phyloP scores from a whole-genome alignment of 2,329 filamentous ascomycete species.

The Penicillium sp. region DNA sequence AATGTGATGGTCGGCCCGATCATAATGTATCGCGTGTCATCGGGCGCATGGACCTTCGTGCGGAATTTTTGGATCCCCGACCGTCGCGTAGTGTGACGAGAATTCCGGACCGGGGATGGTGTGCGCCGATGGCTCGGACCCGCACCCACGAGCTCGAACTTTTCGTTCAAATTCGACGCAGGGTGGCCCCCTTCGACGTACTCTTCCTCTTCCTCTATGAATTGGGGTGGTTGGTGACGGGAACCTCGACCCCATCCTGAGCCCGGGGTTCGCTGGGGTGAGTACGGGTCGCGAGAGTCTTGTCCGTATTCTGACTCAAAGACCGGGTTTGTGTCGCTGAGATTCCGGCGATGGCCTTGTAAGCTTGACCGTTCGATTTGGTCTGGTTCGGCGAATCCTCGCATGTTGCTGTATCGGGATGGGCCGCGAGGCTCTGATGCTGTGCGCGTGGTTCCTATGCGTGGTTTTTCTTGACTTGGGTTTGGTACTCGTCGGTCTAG shows the following conservation, averaged over 20 bases:
- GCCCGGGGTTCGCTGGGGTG: conserved; percentile 52
- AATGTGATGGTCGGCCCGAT: conserved; percentile 73
- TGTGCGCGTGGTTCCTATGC: conserved; percentile 51
- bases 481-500: conserved; percentile 34
- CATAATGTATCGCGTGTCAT: conserved; percentile 92
- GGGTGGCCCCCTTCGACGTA: conserved; percentile 70
- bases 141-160: conserved; percentile 73
- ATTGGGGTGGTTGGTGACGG: conserved; percentile 54
- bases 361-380: conserved; percentile 35
- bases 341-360: conserved; percentile 30
- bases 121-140: conserved; percentile 26
- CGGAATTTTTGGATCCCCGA: conserved; percentile 76
- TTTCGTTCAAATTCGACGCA: conserved; percentile 69
- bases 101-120: conserved; percentile 31
- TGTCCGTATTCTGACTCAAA: conserved; percentile 34
- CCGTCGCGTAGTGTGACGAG: conserved; percentile 38
- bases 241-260: conserved; percentile 38
- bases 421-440: conserved; percentile 55
- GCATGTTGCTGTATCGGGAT: conserved; percentile 31
- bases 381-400: conserved; percentile 29
- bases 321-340: conserved; percentile 31
- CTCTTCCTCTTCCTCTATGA: conserved; percentile 79
- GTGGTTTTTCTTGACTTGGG: conserved; percentile 35
- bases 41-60: conserved; percentile 82
- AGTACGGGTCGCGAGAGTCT: conserved; percentile 67